Base-by-base conservation (phyloP, 225 moss, liverwort and hornwort genomes). In the Climacium dendroides region DNA sequence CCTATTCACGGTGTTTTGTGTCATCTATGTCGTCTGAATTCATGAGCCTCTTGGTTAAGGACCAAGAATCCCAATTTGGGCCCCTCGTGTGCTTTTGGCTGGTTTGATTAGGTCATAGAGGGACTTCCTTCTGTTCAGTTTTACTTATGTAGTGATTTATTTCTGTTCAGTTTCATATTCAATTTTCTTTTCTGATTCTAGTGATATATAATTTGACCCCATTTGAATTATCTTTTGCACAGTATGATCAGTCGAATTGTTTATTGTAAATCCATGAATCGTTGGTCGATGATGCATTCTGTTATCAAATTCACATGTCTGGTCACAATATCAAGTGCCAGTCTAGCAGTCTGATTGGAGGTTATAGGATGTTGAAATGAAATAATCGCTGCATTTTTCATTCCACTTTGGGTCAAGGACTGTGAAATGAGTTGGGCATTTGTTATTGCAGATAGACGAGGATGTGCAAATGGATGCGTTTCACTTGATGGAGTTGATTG, bases 401-500 rank as follows among this genome's bases (percentile, higher is more conserved):
- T 60, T 79, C 43, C 43, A 9, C 30, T 79, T 52, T 41, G 37
- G 69, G 65, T 67, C 72, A 58, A 79, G 61, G 25, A 75, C 74
- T 85, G 54, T 64, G 35, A 63, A 55, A 58, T 76, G 30, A 74
- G 65, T 74, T 80, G 29, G 30, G 59, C n/a, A 66, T 81, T 53
- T 79, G 74, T 72, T 63, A 60, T 58, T 75, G 88, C 92, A 92
- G 92, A 87, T 89, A 86, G 94, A 91, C 55, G 90, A 88, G 67
- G 87, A 89, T 79, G 92, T 91, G 88, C 92, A 94, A 86, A 83
- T 94, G 87, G 92, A 96, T 83, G 98, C 98, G 13, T 97, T 97
- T 89, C 94, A 92, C 75, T 89, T 98, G 62, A 94, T 97, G 90
- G 98, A 98, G 90, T 87, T 98, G 87, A 97, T 97, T 60, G 97